A percentile compares a stretch with the other conserved stretches of the same genome.
Evolutionary conservation across 1,284 basidiomycete species (phyloP).

Genomic region (Malassezia arunalokei): DNA sequence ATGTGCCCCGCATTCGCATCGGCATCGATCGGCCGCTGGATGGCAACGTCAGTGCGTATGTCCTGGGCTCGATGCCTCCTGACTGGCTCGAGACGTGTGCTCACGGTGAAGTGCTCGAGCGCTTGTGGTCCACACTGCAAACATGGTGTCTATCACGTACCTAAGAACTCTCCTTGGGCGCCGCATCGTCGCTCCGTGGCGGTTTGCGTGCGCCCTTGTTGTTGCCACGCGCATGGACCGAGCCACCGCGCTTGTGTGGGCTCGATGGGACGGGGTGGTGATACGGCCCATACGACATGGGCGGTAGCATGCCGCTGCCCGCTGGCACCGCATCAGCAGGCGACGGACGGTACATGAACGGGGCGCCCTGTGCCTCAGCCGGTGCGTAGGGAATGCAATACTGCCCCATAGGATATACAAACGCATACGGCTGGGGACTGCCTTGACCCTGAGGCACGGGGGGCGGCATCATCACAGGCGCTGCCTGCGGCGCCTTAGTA

Average conservation of each 20-base stretch:
- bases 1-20: slow-evolving; percentile 10
- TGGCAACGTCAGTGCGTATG: slow-evolving; percentile 1
- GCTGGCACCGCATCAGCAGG: neutral
- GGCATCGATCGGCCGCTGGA: neutral
- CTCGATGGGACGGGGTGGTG: neutral
- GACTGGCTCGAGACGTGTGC: slow-evolving; percentile 6
- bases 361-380: neutral
- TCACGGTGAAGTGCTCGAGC: neutral
- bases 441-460: neutral
- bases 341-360: slow-evolving; percentile 8
- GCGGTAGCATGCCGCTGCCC: neutral
- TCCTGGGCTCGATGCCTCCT: slow-evolving; percentile 10
- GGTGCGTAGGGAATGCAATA: slow-evolving; percentile 7
- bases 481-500: slow-evolving; percentile 1
- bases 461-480: slow-evolving; percentile 1
- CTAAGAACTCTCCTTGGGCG: neutral
- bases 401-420: slow-evolving; percentile 13
- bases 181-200: neutral
- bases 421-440: slow-evolving; percentile 6
- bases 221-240: neutral
- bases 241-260: neutral
- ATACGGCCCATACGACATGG: neutral
- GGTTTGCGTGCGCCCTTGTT: neutral
- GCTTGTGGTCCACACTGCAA: neutral
- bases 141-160: slow-evolving; percentile 1